Conservation (phyloP, 768 basidiomycete species). For the Russula virescens region DNA sequence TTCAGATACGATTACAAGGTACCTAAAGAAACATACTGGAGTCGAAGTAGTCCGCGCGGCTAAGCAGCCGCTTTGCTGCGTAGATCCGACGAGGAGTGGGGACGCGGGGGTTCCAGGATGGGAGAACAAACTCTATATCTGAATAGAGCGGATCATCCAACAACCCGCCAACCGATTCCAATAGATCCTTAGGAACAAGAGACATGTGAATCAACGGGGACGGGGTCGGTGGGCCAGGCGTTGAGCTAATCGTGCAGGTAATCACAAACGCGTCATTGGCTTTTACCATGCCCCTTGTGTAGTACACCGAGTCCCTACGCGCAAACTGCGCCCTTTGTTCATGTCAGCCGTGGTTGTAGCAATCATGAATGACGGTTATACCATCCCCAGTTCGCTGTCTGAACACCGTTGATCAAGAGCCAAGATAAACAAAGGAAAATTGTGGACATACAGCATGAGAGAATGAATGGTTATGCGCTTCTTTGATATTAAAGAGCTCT, state of each 20-base stretch:
- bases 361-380: slow-evolving; percentile 29
- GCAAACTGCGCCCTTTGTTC: slow-evolving; percentile 68
- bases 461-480: slow-evolving; percentile 79
- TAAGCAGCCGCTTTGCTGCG: slow-evolving; percentile 61
- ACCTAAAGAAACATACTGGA: slow-evolving; percentile 38
- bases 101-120: slow-evolving; percentile 38
- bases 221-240: slow-evolving; percentile 46
- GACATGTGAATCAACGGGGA: slow-evolving; percentile 42
- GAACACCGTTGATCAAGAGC: neutral
- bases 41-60: slow-evolving; percentile 72
- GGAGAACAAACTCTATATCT: slow-evolving; percentile 76
- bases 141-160: slow-evolving; percentile 81
- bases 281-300: slow-evolving; percentile 45
- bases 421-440: neutral
- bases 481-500: slow-evolving; percentile 57
- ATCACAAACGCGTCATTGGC: slow-evolving; percentile 67
- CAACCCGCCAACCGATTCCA: slow-evolving; percentile 67
- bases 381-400: slow-evolving; percentile 91
- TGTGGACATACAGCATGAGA: slow-evolving; percentile 50
- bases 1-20: neutral
- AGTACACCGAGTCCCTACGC: slow-evolving; percentile 64
- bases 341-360: slow-evolving; percentile 3
- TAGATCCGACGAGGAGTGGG: slow-evolving; percentile 46
- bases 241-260: slow-evolving; percentile 70
- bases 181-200: slow-evolving; percentile 57